Evolutionary conservation across 352 stramenopile species (phyloP).

Genomic region (Phytophthora cryptogea): DNA sequence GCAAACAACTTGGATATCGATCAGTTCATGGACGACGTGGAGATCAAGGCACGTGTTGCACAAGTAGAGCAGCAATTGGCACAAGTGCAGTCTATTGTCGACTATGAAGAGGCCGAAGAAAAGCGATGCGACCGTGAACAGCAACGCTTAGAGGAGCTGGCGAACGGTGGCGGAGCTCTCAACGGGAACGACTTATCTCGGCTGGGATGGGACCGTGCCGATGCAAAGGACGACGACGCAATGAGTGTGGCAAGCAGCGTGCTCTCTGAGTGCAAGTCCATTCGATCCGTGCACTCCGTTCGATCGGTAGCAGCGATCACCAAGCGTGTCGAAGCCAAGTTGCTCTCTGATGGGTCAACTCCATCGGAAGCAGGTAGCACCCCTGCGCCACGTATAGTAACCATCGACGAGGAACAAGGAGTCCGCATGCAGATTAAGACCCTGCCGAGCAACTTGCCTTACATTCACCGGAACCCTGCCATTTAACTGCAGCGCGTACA

Average conservation of each 20-base stretch:
- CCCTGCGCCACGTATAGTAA: conserved; percentile 83
- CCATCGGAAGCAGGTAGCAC: conserved; percentile 30
- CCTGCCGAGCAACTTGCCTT: conserved; percentile 91
- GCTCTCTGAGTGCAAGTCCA: conserved; percentile 88
- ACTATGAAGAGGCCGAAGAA: conserved; percentile 77
- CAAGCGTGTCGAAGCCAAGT: conserved; percentile 73
- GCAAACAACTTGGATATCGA: conserved; percentile 94
- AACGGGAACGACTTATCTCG: conserved; percentile 61
- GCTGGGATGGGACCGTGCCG: conserved; percentile 39
- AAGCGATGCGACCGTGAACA: conserved; percentile 86
- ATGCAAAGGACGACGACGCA: conserved; percentile 60
- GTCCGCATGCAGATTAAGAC: conserved; percentile 89
- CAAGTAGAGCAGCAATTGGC: conserved; percentile 92
- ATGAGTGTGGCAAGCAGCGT: conserved; percentile 74
- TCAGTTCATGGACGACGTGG: conserved; percentile 94
- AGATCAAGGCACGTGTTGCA: conserved; percentile 79
- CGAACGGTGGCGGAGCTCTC: conserved; percentile 36
- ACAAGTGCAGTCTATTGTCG: conserved; percentile 86
- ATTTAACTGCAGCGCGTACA: conserved; percentile 48
- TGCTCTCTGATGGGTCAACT: conserved; percentile 29
- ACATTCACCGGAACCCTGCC: conserved; percentile 94
- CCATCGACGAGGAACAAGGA: conserved; percentile 90
- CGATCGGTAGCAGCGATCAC: conserved; percentile 78
- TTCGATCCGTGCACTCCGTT: conserved; percentile 84
- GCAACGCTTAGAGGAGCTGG: conserved; percentile 63